Evolutionary conservation across 2,329 filamentous ascomycete genomes (phyloP), one percentile per base, ranked within the genome.

Genomic region (Ascochyta viciae-villosae): DNA sequence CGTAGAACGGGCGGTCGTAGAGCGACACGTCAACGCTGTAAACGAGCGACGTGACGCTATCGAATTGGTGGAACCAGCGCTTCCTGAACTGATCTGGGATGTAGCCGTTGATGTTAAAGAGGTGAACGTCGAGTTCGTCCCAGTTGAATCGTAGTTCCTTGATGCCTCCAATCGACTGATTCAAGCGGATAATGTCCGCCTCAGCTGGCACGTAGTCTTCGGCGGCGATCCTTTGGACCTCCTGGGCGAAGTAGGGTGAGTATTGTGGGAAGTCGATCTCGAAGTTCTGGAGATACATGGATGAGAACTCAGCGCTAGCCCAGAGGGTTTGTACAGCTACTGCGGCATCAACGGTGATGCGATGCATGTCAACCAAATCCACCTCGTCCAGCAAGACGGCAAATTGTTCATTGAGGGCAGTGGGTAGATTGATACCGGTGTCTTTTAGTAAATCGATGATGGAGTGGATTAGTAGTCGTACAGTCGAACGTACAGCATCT

Each of bases 261-360:
- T 73, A 74, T 43, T 72, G 73, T 1, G 73, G 73, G 42, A 75
- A 75, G 26, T 70, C 70, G 45, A 75, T 75, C 50, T 75, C 73
- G 22, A 74, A 73, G 46, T 75, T 75, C 26, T 66, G 63, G 33
- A 71, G 57, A 45, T 67, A 75, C 23, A 74, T 50, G 9, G 64
- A 65, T n/a, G 70, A 70, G 58, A 75, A 75, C 15, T 66, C 53
- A 6, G 62, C 50, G 43, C 70, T 70, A 15, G 62, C 24, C 73
- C 73, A 75, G 47, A 75, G 60, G 16, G 58, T 61, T 27, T 58
- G 46, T 19, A 74, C 57, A 6, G 73, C 71, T 33, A 64, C 60
- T 22, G 68, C 68, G 16, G 68, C 71, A 26, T 63, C 66, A 15
- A 60, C 59, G 2, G 65, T 70, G 34, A 74, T 66, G 34, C 46